Percentiles rank a stretch among this genome's conserved stretches.
Evolutionary conservation across 1,284 basidiomycete species (phyloP).

Genomic region (Malassezia restricta): DNA sequence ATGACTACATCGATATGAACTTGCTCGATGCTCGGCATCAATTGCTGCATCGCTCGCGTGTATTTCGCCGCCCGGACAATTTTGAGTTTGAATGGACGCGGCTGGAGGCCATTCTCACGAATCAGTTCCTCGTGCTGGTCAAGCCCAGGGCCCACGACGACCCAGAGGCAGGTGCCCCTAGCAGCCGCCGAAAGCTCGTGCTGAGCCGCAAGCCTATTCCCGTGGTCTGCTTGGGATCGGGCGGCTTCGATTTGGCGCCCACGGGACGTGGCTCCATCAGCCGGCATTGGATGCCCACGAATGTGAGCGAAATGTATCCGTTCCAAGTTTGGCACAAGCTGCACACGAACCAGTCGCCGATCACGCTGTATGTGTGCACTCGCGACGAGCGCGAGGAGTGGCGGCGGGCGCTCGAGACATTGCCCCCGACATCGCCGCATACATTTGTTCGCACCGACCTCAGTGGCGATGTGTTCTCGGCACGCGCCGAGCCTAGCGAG

Average conservation of each 20-base stretch:
- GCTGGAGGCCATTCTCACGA: constrained; percentile 36
- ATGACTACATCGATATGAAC: constrained; percentile 30
- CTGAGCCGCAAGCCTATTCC: constrained; percentile 26
- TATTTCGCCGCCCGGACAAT: constrained; percentile 37
- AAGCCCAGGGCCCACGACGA: constrained; percentile 10
- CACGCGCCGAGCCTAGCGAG: not conserved
- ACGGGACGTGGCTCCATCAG: constrained; percentile 32
- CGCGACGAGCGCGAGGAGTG: constrained; percentile 65
- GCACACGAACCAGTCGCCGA: constrained; percentile 24
- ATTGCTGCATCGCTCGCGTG: constrained; percentile 30
- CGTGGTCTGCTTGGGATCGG: constrained; percentile 33
- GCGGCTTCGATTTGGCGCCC: constrained; percentile 30
- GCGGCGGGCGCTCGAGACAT: constrained; percentile 47
- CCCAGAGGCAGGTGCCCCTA: not conserved
- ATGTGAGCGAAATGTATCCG: constrained; percentile 35
- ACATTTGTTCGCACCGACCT: not conserved
- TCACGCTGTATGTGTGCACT: constrained; percentile 70
- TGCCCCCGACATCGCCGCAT: constrained; percentile 60
- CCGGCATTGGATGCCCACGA: constrained; percentile 31
- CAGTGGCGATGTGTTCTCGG: not conserved
- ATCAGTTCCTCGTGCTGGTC: constrained; percentile 40
- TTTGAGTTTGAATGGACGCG: constrained; percentile 44
- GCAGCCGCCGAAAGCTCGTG: not conserved
- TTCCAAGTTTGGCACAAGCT: constrained; percentile 35
- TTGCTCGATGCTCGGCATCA: constrained; percentile 33